Evolutionary conservation across 106 monocot species (phyloP).

Genomic region (Dactylorhiza incarnata): DNA sequence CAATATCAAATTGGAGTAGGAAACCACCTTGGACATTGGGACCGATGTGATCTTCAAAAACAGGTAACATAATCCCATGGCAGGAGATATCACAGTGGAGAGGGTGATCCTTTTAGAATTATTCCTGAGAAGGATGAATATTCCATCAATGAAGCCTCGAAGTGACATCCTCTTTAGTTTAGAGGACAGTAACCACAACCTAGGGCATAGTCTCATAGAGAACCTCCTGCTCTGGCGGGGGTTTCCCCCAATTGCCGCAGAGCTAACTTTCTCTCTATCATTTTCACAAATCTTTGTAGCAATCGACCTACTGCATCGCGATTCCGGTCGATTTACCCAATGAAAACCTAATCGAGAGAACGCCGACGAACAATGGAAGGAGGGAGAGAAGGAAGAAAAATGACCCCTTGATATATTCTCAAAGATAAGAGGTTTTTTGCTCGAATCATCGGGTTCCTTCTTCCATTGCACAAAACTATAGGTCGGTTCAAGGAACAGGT

Average conservation of each 20-base stretch:
- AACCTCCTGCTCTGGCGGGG: constrained; percentile 22
- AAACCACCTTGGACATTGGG: constrained; percentile 49
- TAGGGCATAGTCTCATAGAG: constrained; percentile 43
- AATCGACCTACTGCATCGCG: constrained; percentile 4
- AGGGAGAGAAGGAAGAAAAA: constrained; percentile 18
- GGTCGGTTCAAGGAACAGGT: constrained; percentile 13
- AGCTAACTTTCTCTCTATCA: constrained; percentile 17
- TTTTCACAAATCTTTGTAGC: constrained; percentile 16
- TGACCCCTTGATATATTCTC: constrained; percentile 11
- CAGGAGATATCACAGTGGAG: constrained; percentile 23
- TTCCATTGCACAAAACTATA: constrained; percentile 3
- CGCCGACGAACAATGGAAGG: constrained; percentile 4
- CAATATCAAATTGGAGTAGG: constrained; percentile 64
- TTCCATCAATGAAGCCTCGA: constrained; percentile 15
- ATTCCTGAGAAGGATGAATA: constrained; percentile 12
- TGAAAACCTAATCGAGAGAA: background rate
- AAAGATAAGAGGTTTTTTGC: constrained; percentile 11
- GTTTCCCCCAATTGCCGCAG: constrained; percentile 10
- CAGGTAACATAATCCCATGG: constrained; percentile 44
- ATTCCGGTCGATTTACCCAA: background rate
- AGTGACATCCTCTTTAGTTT: constrained; percentile 22
- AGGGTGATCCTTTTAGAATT: constrained; percentile 37
- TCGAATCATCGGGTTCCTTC: background rate
- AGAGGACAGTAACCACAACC: constrained; percentile 35
- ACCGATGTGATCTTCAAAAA: constrained; percentile 33